phyloP scores from a whole-genome alignment of 352 stramenopile species.

The Globisporangium takayamanum region DNA sequence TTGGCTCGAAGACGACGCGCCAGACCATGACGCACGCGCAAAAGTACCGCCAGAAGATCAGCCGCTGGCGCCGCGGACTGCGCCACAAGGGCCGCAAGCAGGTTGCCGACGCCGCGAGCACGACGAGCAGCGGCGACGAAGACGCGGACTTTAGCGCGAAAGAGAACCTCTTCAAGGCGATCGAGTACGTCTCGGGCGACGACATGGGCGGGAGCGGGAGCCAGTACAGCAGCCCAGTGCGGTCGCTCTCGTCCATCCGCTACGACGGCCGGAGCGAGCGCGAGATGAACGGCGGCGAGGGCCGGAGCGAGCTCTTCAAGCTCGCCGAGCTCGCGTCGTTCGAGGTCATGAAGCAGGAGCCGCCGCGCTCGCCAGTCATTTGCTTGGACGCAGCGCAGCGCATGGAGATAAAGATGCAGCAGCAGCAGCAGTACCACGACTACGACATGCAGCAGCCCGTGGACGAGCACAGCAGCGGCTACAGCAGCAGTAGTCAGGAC shows the following conservation, averaged over 20 bases:
- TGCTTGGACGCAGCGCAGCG: constrained; percentile 1
- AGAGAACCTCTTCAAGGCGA: constrained; percentile 53
- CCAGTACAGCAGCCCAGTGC: constrained; percentile 24
- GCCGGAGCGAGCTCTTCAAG: constrained; percentile 60
- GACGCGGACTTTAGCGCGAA: constrained; percentile 47
- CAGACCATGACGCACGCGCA: constrained; percentile 91
- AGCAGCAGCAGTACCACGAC: constrained; percentile 3
- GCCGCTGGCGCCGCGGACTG: constrained; percentile 66
- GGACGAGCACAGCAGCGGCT: constrained; percentile 2
- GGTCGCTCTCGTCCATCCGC: constrained; percentile 22
- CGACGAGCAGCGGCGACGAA: constrained; percentile 27
- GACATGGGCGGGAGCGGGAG: constrained; percentile 22
- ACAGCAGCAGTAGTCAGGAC: neutral
- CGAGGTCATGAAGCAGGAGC: constrained; percentile 69
- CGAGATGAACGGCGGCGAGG: constrained; percentile 11
- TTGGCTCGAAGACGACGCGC: constrained; percentile 82
- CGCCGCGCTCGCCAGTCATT: constrained; percentile 15
- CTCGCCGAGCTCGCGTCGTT: constrained; percentile 69
- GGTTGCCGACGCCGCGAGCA: constrained; percentile 22
- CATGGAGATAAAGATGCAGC: constrained; percentile 7
- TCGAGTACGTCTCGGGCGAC: constrained; percentile 58
- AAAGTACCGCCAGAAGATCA: constrained; percentile 85
- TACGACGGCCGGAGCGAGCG: constrained; percentile 18
- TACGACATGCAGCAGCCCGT: constrained; percentile 11
- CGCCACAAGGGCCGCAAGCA: constrained; percentile 80